Evolutionary conservation across 1,284 basidiomycete species (phyloP), one percentile per base, ranked within the genome.

Genomic region (Phellopilus nigrolimitatus): DNA sequence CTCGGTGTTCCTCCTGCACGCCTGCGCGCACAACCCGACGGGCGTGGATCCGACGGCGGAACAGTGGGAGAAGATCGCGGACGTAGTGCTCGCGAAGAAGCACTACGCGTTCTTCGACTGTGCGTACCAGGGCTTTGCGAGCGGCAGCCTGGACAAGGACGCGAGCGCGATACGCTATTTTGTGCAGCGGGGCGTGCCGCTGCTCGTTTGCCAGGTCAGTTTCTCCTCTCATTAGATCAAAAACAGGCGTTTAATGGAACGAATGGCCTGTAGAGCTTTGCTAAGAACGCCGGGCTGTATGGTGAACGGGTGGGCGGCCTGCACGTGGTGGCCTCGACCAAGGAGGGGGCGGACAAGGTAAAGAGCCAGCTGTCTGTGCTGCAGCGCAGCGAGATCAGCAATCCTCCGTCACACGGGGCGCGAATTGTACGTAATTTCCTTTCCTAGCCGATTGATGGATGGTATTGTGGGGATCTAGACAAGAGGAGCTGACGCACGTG

Each of bases 71-170:
- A 68, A 78, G 57, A 80, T 98, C 60, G 88, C 86, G 46, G 78
- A 87, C 39, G 72, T 87, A 47, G 84, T 97, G 66, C 65, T 84
- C 39, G 69, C 75, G 48, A 90, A 88, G 70, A 75, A 79, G 15
- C 93, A 95, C 67, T 95, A 84, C 67, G 88, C 88, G 40, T 95
- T 97, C 72, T 94, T 97, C 67, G 95, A 98, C 71, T 89, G 86
- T 63, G 94, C 94, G 4, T 98, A 97, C 71, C 94, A 97, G 69
- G 92, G 91, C 38, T 95, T 93, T 66, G 86, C 91, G 27, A 91
- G 88, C 61, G 91, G 92, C 3, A 82, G 93, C 65, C 68, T 91
- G 57, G 83, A 88, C 60, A 73, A 75, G 56, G 88, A 91, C 60
- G 86, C 85, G 12, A 80, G 78, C 75, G 85, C 88, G 8, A 82